Evolutionary conservation across 148 eudicot genomes (phyloP).

Genomic region (Fagopyrum esculentum): DNA sequence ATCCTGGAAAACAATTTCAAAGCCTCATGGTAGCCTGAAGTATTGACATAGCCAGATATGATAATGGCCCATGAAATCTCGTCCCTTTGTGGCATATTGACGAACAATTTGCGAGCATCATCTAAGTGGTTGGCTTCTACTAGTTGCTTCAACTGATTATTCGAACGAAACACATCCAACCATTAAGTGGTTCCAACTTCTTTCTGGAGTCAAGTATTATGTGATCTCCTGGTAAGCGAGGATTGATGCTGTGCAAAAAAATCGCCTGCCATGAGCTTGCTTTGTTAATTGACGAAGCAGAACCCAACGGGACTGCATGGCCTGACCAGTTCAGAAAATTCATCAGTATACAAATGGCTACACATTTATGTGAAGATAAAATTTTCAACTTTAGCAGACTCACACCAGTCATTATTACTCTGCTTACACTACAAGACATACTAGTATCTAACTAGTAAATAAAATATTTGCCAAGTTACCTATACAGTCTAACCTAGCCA

Average conservation of each 20-base stretch:
- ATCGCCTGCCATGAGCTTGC: slow-evolving; percentile 22
- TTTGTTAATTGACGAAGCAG: background rate
- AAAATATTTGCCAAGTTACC: too few species aligned
- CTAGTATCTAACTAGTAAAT: too few species aligned
- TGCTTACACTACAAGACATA: too few species aligned
- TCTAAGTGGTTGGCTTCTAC: slow-evolving; percentile 39
- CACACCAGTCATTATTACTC: too few species aligned
- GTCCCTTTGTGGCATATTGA: slow-evolving; percentile 58
- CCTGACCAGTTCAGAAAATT: too few species aligned
- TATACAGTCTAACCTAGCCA: too few species aligned
- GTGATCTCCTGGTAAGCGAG: slow-evolving; percentile 19
- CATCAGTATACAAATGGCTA: too few species aligned
- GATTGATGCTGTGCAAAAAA: slow-evolving; percentile 19
- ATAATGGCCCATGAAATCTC: slow-evolving; percentile 69
- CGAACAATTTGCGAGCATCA: slow-evolving; percentile 66
- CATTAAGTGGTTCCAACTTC: background rate
- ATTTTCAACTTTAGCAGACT: too few species aligned
- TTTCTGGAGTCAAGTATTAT: slow-evolving; percentile 7
- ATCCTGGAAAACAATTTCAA: slow-evolving; percentile 49
- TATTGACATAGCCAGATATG: slow-evolving; percentile 64
- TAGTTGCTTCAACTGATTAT: slow-evolving; percentile 36
- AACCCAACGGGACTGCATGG: background rate
- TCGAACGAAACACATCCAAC: slow-evolving; percentile 28
- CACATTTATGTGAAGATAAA: too few species aligned
- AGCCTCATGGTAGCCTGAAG: slow-evolving; percentile 43